Conservation (phyloP, 2,329 filamentous ascomycete species). For the Dactylellina leptospora region DNA sequence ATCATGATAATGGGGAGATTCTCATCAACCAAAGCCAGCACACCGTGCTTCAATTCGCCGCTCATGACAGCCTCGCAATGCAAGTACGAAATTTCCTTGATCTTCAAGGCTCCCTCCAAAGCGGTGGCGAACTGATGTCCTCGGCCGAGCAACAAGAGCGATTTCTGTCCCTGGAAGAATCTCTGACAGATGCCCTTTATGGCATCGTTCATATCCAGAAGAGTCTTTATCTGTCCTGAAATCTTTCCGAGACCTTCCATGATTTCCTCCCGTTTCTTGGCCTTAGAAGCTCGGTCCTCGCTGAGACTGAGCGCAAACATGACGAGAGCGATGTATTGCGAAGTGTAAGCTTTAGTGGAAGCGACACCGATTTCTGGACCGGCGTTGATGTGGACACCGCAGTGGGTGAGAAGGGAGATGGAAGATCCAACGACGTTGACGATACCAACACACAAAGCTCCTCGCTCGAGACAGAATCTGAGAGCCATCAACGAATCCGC, state of each 20-base stretch:
- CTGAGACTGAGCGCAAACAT: conserved; percentile 98
- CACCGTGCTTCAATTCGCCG: conserved; percentile 98
- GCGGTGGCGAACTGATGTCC: conserved; percentile 97
- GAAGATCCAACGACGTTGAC: conserved; percentile 99
- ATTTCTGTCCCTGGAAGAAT: conserved; percentile 97
- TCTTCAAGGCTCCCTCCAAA: conserved; percentile 96
- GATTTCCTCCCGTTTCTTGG: conserved; percentile 89
- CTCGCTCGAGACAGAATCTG: conserved; percentile 96
- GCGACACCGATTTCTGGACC: conserved; percentile 98
- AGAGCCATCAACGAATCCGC: conserved; percentile 97
- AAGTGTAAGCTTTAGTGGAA: conserved; percentile 99
- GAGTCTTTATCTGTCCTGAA: conserved; percentile 89
- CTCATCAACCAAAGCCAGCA: conserved; percentile 95
- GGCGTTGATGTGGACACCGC: conserved; percentile 99
- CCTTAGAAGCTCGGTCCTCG: conserved; percentile 95
- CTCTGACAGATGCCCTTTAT: conserved; percentile 95
- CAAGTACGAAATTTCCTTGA: conserved; percentile 99
- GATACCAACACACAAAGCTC: conserved; percentile 94
- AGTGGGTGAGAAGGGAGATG: conserved; percentile 98
- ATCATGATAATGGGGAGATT: conserved; percentile 99
- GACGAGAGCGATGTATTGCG: conserved; percentile 99
- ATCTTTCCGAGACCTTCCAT: conserved; percentile 90
- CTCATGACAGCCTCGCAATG: conserved; percentile 99
- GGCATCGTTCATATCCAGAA: conserved; percentile 86
- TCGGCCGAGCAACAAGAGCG: conserved; percentile 87